Percentiles rank a stretch among this genome's conserved stretches.
Conservation (phyloP, 192 early-diverging fungal species). For the Haplosporangium gracile region DNA sequence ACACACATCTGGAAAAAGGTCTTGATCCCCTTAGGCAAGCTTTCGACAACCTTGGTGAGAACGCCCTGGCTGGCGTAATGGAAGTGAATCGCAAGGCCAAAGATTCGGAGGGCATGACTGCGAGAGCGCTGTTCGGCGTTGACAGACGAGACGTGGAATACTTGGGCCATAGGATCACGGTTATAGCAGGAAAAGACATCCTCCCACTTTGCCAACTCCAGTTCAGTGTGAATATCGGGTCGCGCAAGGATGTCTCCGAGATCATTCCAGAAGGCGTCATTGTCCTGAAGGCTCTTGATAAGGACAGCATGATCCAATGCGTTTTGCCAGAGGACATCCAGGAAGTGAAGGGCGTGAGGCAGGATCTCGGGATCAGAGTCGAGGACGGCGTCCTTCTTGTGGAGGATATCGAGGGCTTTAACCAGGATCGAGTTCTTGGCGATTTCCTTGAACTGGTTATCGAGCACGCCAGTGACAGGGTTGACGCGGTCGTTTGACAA, state of each 20-base stretch:
- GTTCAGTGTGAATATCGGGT: slow-evolving; percentile 20
- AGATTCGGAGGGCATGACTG: slow-evolving; percentile 38
- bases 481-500: slow-evolving; percentile 42
- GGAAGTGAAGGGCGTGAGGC: slow-evolving; percentile 60
- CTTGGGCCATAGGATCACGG: slow-evolving; percentile 16
- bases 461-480: slow-evolving; percentile 28
- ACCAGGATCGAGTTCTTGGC: slow-evolving; percentile 52
- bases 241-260: slow-evolving; percentile 50
- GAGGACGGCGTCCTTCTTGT: slow-evolving; percentile 40
- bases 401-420: slow-evolving; percentile 58
- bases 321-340: slow-evolving; percentile 63
- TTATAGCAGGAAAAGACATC: slow-evolving; percentile 16
- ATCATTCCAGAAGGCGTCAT: slow-evolving; percentile 60
- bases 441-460: slow-evolving; percentile 40
- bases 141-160: slow-evolving; percentile 10
- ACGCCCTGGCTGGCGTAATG: slow-evolving; percentile 8
- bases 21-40: slow-evolving; percentile 37
- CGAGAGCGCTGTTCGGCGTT: slow-evolving; percentile 36
- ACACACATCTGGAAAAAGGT: slow-evolving; percentile 22
- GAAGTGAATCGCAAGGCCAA: slow-evolving; percentile 47
- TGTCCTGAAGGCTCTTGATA: slow-evolving; percentile 52
- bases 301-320: slow-evolving; percentile 56
- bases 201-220: slow-evolving; percentile 28
- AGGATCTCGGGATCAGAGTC: slow-evolving; percentile 53
- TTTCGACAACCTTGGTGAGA: slow-evolving; percentile 4